Evolutionary conservation across 2,329 filamentous ascomycete genomes (phyloP).

Genomic region (Colletotrichum cereale): DNA sequence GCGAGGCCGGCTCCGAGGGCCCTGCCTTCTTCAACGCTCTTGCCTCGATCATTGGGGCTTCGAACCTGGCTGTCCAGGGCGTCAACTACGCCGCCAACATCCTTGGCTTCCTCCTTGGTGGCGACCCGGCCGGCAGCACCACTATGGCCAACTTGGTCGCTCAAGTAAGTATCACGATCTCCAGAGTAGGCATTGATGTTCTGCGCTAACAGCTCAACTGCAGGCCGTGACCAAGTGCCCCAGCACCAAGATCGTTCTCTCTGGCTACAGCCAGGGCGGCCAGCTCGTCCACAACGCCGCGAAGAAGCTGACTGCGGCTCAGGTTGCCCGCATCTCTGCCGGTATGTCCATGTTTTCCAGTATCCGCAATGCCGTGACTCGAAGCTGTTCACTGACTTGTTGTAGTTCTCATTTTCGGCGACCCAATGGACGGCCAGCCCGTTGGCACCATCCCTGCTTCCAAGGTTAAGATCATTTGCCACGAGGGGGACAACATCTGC

Average conservation of each 20-base stretch:
- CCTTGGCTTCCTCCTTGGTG: conserved; percentile 59
- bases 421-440: conserved; percentile 30
- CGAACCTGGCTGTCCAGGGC: conserved; percentile 64
- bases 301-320: conserved; percentile 51
- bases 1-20: conserved; percentile 55
- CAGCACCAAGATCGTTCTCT: conserved; percentile 59
- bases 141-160: conserved; percentile 51
- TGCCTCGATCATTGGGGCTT: conserved; percentile 53
- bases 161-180: background rate
- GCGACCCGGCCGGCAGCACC: conserved; percentile 56
- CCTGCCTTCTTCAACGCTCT: conserved; percentile 64
- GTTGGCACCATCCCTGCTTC: conserved; percentile 27
- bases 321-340: conserved; percentile 46
- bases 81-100: conserved; percentile 63
- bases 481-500: conserved; percentile 50
- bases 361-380: fast-evolving
- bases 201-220: background rate
- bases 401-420: conserved; percentile 40
- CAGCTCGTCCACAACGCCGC: conserved; percentile 60
- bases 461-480: conserved; percentile 47
- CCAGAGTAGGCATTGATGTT: too few species aligned
- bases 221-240: conserved; percentile 58
- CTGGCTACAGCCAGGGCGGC: conserved; percentile 60
- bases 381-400: background rate
- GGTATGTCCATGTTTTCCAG: conserved; percentile 20